phyloP scores from a whole-genome alignment of 305 asterid species.

The Solanum chacoense region DNA sequence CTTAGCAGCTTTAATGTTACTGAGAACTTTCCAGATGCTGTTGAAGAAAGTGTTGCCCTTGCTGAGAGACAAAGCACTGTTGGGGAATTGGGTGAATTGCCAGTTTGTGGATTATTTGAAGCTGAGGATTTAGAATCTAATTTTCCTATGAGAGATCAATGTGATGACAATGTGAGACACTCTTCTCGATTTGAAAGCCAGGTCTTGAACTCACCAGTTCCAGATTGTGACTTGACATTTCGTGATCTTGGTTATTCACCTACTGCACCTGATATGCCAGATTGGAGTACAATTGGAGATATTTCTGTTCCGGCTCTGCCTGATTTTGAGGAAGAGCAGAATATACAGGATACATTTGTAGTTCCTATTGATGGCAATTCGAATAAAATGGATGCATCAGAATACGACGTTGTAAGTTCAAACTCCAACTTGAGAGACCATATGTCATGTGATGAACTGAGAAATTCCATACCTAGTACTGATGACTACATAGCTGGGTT shows the following conservation, averaged over 20 bases:
- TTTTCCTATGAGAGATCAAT: not conserved
- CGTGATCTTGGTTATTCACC: constrained; percentile 27
- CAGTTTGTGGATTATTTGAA: constrained; percentile 3
- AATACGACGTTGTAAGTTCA: constrained; percentile 9
- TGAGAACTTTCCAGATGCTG: not conserved
- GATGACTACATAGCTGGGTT: constrained; percentile 19
- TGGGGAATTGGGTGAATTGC: constrained; percentile 1
- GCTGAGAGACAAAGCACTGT: not conserved
- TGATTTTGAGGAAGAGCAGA: constrained; percentile 20
- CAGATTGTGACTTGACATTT: constrained; percentile 21
- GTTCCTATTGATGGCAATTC: constrained; percentile 12
- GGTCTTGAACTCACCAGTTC: not conserved
- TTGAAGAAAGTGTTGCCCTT: not conserved
- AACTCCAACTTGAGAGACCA: constrained; percentile 18
- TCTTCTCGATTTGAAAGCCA: constrained; percentile 23
- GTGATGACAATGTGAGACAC: not conserved
- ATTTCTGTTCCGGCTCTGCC: constrained; percentile 19
- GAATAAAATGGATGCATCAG: constrained; percentile 12
- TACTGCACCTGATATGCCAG: constrained; percentile 29
- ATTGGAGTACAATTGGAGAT: constrained; percentile 26
- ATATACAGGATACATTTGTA: constrained; percentile 8
- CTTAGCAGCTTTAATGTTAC: not conserved
- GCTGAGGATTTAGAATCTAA: not conserved
- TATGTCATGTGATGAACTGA: constrained; percentile 2
- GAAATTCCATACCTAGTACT: constrained; percentile 24